phyloP scores from a whole-genome alignment of 1,284 basidiomycete genomes.

The Coniophora puteana region DNA sequence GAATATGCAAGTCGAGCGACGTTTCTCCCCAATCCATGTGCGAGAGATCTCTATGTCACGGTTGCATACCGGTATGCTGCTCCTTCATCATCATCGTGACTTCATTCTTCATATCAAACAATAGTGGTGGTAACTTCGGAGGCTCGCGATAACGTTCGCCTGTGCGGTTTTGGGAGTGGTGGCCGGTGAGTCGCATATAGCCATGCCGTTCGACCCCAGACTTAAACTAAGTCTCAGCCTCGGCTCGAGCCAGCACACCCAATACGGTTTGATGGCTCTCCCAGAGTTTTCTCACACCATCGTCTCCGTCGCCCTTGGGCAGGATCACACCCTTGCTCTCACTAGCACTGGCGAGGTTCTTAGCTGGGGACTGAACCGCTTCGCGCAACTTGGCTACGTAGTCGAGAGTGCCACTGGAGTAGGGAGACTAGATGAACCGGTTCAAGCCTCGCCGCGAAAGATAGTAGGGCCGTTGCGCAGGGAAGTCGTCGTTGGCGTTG shows the following conservation, averaged over 20 bases:
- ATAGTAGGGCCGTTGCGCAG: slow-evolving; percentile 83
- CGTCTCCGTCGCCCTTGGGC: slow-evolving; percentile 76
- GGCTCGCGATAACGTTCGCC: slow-evolving; percentile 64
- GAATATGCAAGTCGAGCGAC: slow-evolving; percentile 31
- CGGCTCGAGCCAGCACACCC: slow-evolving; percentile 77
- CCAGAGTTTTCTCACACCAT: slow-evolving; percentile 54
- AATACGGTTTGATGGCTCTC: slow-evolving; percentile 67
- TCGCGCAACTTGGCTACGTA: slow-evolving; percentile 85
- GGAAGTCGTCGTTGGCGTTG: slow-evolving; percentile 78
- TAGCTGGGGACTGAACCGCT: slow-evolving; percentile 90
- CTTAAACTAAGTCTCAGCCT: slow-evolving; percentile 49
- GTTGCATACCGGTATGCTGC: slow-evolving; percentile 62
- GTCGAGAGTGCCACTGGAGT: slow-evolving; percentile 52
- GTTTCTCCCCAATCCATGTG: slow-evolving; percentile 61
- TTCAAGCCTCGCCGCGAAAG: slow-evolving; percentile 77
- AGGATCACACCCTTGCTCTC: slow-evolving; percentile 91
- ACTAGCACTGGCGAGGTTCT: slow-evolving; percentile 80
- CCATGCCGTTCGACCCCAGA: no score
- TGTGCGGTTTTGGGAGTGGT: slow-evolving; percentile 86
- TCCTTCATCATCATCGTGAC: neutral
- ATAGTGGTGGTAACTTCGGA: slow-evolving; percentile 75
- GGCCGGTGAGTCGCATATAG: slow-evolving; percentile 66
- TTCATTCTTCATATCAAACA: slow-evolving; percentile 2
- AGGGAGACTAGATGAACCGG: slow-evolving; percentile 44
- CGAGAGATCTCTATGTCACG: slow-evolving; percentile 76